Evolutionary conservation across 805 yeast species (phyloP), one percentile per base, ranked within the genome.

Genomic region (Diddensiella transvaalensis): DNA sequence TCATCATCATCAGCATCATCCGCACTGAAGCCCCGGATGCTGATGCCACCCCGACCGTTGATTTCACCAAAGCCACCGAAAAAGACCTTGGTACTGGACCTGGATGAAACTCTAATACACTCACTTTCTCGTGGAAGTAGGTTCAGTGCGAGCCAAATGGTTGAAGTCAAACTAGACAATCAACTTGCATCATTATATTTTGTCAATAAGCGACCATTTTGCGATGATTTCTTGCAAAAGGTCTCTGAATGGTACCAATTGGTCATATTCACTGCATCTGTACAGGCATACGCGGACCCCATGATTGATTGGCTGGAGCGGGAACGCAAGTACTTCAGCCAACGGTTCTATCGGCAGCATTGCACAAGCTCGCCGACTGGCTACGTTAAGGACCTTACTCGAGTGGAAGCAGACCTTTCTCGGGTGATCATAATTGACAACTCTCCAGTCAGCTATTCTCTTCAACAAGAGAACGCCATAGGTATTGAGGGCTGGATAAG

Each of bases 401-500:
- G 65, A 3, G 67, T 77, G 47, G 68, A 70, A 54, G 74, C 70
- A 57, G 93, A 82, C 60, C 76, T 86, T 46, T 76, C 82, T 51
- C 79, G 79, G 57, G 78, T 86, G 35, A 72, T 91, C 49, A 83
- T 93, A 32, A 76, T 93, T 44, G 99, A 93, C 69, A 93, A 93
- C 68, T 88, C 96, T 8, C 98, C 98, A 1, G 78, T 89, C 22
- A 85, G 95, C 60, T 93, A 87, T 64, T 82, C 87, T 13, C 69
- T 79, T 64, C 90, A 91, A 64, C 87, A 82, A 50, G 83, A 83
- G 56, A 93, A 93, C 61, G 99, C 96, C 1, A 83, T 93, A 19
- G 82, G 85, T 70, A 88, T 93, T 4, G 96, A 90, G 67, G 98
- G 99, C 40, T 93, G 99, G 99, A 88, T 93, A 53, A 87, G 86